Base-by-base conservation (phyloP, 768 basidiomycete genomes). In the Austroboletus eburneus region DNA sequence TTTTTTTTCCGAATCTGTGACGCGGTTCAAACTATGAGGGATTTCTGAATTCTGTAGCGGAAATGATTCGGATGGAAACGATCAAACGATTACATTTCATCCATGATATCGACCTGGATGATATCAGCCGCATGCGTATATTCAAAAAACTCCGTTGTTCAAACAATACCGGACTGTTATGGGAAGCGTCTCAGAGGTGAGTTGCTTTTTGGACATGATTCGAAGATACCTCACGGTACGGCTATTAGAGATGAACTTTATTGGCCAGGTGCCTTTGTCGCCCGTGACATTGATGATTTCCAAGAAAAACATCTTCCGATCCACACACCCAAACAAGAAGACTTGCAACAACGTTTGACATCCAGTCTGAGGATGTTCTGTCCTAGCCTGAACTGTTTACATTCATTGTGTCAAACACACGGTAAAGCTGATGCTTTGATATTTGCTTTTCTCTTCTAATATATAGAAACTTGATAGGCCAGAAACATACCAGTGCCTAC, bases 11-110 rank as follows among this genome's bases (percentile, higher is more conserved):
- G 29, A 7, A 29, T 29, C 13, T 29, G 29, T 7, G 8, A 29
- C 16, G 32, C 25, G 25, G 25, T 10, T 27, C 6, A 27, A 10
- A n/a, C n/a, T 27, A 27, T 5, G 25, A 5, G 25, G 25, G 25
- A 5, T 10, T 10, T 27, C 10, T 21, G 24, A 13, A 7, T 29
- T 9, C 38, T 12, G 21, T 29, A 81, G 81, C 61, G 52, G 77
- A 79, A 51, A 59, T 77, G 17, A 73, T 82, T 14, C 68, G 72
- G 42, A 55, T 75, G 5, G 76, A 80, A 58, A 64, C 72, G 7
- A 61, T 69, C 9, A 65, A 69, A 17, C 64, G 73, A 6, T 64
- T 83, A 0, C 52, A 67, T 25, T 39, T 53, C 0, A 51, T 63
- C 4, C 39, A 40, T 2, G 66, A 73, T 12, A 70, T 81, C 14